Conservation (phyloP, 257 asterid genomes). For the Salvia splendens region DNA sequence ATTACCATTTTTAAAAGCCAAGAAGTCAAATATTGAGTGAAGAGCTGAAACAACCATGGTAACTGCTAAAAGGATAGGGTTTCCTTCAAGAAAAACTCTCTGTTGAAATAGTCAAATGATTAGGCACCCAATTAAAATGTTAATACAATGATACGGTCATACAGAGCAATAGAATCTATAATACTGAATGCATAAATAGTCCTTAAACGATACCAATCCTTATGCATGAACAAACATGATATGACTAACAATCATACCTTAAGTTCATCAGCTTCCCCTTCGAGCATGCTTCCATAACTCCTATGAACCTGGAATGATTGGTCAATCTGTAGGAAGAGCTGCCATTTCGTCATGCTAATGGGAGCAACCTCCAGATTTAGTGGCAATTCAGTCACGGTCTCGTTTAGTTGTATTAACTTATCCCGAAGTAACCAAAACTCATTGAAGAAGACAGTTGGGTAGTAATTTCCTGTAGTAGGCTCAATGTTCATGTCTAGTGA, state of each 20-base stretch:
- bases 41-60: slow-evolving; percentile 88
- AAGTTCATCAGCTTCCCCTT: slow-evolving; percentile 98
- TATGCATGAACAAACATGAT: slow-evolving; percentile 8
- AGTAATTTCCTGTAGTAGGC: slow-evolving; percentile 79
- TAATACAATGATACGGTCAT: neutral
- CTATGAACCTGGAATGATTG: slow-evolving; percentile 95
- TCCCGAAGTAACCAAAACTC: slow-evolving; percentile 96
- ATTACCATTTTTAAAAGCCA: slow-evolving; percentile 97
- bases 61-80: slow-evolving; percentile 81
- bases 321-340: slow-evolving; percentile 88
- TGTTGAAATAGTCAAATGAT: slow-evolving; percentile 46
- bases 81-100: slow-evolving; percentile 98
- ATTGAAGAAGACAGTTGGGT: slow-evolving; percentile 83
- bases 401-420: slow-evolving; percentile 71
- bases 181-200: neutral
- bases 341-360: slow-evolving; percentile 99
- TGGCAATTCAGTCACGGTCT: slow-evolving; percentile 77
- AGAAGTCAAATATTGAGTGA: slow-evolving; percentile 88
- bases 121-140: slow-evolving; percentile 29
- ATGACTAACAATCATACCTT: slow-evolving; percentile 50
- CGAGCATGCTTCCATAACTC: slow-evolving; percentile 96
- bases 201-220: neutral
- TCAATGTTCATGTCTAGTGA: slow-evolving; percentile 66
- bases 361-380: slow-evolving; percentile 89
- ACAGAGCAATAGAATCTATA: slow-evolving; percentile 7